Conservation (phyloP, 2,329 filamentous ascomycete species). For the Beauveria australis region DNA sequence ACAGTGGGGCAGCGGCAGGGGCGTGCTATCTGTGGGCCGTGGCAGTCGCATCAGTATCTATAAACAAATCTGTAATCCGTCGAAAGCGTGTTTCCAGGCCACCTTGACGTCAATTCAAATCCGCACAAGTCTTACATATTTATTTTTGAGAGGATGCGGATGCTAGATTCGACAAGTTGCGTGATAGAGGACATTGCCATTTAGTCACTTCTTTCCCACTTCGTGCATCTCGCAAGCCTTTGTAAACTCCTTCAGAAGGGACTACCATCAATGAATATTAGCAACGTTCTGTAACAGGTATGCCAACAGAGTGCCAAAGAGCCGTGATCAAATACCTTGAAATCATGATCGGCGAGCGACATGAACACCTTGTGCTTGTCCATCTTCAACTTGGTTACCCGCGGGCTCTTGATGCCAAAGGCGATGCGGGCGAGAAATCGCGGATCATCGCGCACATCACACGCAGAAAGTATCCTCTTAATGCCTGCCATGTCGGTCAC, state of each 20-base stretch:
- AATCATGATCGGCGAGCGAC: conserved; percentile 47
- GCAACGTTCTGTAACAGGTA: background rate
- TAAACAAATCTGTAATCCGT: no score
- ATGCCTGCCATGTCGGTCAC: conserved; percentile 33
- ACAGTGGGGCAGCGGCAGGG: no score
- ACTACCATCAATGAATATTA: background rate
- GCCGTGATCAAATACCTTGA: background rate
- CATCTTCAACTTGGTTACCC: conserved; percentile 40
- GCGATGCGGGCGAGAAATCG: conserved; percentile 51
- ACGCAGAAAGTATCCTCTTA: conserved; percentile 32
- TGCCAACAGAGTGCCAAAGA: conserved; percentile 16
- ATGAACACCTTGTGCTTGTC: conserved; percentile 37
- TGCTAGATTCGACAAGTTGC: background rate
- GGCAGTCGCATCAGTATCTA: no score
- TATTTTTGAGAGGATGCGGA: background rate
- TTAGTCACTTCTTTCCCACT: background rate
- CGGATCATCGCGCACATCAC: conserved; percentile 45
- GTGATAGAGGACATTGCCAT: background rate
- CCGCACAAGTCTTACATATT: background rate
- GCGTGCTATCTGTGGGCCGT: no score
- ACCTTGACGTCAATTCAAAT: no score
- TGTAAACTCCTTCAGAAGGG: background rate
- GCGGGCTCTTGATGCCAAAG: conserved; percentile 54
- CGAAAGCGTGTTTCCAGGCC: no score
- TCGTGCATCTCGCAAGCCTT: background rate